Base-by-base conservation (phyloP, 169 alveolate genomes). In the Plasmodium sp. region DNA sequence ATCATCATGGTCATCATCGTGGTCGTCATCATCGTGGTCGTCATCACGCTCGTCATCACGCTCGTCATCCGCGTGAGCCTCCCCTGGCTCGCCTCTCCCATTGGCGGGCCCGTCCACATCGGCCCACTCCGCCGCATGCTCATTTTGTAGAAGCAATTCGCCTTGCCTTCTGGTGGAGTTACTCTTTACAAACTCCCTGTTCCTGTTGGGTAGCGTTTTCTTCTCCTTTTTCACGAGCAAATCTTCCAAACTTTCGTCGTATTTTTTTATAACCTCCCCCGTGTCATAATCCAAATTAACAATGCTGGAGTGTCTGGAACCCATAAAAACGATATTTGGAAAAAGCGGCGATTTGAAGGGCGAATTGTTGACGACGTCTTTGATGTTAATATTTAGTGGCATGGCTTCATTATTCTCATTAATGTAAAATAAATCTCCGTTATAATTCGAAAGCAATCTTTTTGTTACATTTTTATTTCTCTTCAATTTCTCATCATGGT, bases 301-400 rank as follows among this genome's bases (percentile, higher is more conserved):
- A 12, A 96, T 94, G 72, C 96, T 86, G 7, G 97, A 94, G 39
- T 94, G 84, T 75, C 98, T 81, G 9, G 96, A 84, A 6, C 98
- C 98, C 72, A 94, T 96, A 77, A 96, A 96, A 39, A 95, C 93
- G 27, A 96, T 96, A 27, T 96, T 96, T 9, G 96, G 96, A 73
- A 96, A 96, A 48, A 96, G 93, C 7, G 97, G 97, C 10, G 98
- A 95, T 48, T 93, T 77, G 81, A 96, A 95, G 31, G 98, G 98
- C 18, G 98, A 95, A 92, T 86, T 95, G 81, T 96, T 96, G 54
- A 96, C 98, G 36, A 96, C 96, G 83, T 96, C 97, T 36, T 95
- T 95, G 56, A 96, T 97, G 72, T 95, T 96, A 41, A 96, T 95
- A 34, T 95, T 95, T 88, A 96, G 83, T 51, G 96, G 88, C 73